A percentile compares a stretch with the other conserved stretches of the same genome.
Evolutionary conservation across 805 yeast species (phyloP).

Genomic region (Sungouiella thailandica): DNA sequence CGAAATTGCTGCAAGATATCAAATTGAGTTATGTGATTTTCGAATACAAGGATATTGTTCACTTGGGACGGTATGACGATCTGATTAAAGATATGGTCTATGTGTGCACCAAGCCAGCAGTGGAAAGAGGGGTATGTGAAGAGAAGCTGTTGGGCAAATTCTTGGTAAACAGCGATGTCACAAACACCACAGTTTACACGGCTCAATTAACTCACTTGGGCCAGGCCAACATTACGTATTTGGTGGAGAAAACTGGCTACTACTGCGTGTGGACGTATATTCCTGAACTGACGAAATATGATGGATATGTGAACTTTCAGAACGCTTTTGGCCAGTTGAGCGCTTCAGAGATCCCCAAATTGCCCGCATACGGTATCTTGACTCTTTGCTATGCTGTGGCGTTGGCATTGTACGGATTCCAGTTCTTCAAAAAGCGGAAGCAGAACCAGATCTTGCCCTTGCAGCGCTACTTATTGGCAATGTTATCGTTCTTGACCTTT

Average conservation of each 20-base stretch:
- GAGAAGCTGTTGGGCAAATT: conserved; percentile 55
- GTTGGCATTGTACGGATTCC: conserved; percentile 77
- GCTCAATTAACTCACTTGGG: conserved; percentile 54
- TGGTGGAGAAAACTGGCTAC: conserved; percentile 74
- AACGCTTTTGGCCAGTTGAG: conserved; percentile 88
- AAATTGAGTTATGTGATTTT: conserved; percentile 67
- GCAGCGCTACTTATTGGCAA: conserved; percentile 85
- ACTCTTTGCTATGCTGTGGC: conserved; percentile 81
- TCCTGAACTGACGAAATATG: conserved; percentile 38
- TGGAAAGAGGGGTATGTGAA: conserved; percentile 50
- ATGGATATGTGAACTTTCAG: conserved; percentile 74
- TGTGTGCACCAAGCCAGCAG: conserved; percentile 70
- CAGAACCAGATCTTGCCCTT: conserved; percentile 77
- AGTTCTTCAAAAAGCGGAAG: conserved; percentile 72
- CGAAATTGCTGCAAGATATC: conserved; percentile 33
- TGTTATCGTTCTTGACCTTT: conserved; percentile 73
- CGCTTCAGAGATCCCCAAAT: conserved; percentile 86
- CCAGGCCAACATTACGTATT: conserved; percentile 56
- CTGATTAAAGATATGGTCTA: conserved; percentile 38
- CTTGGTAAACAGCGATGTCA: conserved; percentile 45
- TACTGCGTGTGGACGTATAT: conserved; percentile 77
- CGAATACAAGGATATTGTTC: conserved; percentile 73
- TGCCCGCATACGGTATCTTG: conserved; percentile 82
- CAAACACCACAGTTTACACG: conserved; percentile 53
- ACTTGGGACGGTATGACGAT: conserved; percentile 51